Evolutionary conservation across 176 grass and related monocot genomes (phyloP).

Genomic region (Cenchrus purpureus): DNA sequence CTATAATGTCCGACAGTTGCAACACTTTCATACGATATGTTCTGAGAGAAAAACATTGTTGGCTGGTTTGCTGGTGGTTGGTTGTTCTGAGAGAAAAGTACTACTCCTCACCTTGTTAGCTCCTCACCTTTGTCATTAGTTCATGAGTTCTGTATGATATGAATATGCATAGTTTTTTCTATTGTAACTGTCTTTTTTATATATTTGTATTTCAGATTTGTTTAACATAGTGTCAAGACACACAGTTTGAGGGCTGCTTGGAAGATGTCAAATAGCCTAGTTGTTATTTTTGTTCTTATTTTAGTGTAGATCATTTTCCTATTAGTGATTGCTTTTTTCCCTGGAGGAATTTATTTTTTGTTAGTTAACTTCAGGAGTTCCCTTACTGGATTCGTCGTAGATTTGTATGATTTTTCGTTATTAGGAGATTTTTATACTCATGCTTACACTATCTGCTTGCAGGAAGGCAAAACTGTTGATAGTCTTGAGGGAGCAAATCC

Average conservation of each 20-base stretch:
- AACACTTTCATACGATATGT: not conserved
- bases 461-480: conserved; percentile 86
- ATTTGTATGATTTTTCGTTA: conserved; percentile 6
- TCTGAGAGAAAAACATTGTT: no score
- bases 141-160: not conserved
- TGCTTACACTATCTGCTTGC: conserved; percentile 33
- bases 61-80: no score
- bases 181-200: not conserved
- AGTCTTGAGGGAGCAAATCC: conserved; percentile 94
- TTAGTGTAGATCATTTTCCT: not conserved
- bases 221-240: not conserved
- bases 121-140: not conserved
- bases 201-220: not conserved
- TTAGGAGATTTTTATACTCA: not conserved
- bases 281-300: not conserved
- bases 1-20: not conserved
- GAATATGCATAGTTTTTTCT: not conserved
- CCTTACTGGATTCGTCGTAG: conserved; percentile 9
- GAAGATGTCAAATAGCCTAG: not conserved
- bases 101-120: no score
- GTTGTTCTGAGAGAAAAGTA: no score
- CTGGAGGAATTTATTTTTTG: not conserved
- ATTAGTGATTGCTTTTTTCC: not conserved
- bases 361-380: conserved; percentile 25
- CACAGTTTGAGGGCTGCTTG: not conserved